Evolutionary conservation across 805 yeast species (phyloP).

Genomic region (Metschnikowia lochheadii): DNA sequence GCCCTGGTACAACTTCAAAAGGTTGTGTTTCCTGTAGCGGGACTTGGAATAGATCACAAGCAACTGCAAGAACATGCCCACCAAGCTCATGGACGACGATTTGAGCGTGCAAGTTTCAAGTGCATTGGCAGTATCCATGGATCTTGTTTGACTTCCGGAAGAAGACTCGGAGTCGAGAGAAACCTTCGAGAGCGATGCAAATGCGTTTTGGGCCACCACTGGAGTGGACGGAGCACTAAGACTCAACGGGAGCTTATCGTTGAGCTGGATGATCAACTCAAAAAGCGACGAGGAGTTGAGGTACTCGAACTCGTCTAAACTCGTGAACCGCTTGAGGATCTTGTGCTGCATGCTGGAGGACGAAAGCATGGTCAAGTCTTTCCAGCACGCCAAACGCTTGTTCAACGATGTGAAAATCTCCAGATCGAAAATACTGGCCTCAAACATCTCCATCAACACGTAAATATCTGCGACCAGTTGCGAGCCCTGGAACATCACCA

Average conservation of each 20-base stretch:
- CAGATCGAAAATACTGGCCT: constrained; percentile 27
- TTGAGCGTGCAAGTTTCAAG: constrained; percentile 8
- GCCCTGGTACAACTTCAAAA: constrained; percentile 28
- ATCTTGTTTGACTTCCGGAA: background rate
- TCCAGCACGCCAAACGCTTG: constrained; percentile 28
- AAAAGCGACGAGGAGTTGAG: constrained; percentile 29
- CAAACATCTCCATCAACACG: constrained; percentile 31
- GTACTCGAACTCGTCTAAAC: constrained; percentile 31
- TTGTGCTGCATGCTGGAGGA: constrained; percentile 20
- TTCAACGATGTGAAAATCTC: constrained; percentile 27
- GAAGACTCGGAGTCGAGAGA: constrained; percentile 9
- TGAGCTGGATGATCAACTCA: constrained; percentile 34
- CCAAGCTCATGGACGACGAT: constrained; percentile 30
- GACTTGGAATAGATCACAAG: constrained; percentile 33
- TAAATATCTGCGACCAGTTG: constrained; percentile 25
- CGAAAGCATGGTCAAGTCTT: constrained; percentile 17
- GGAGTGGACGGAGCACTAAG: constrained; percentile 44
- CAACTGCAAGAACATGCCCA: constrained; percentile 32
- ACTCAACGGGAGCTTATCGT: constrained; percentile 41
- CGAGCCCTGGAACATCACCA: constrained; percentile 26
- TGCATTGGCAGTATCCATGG: constrained; percentile 3
- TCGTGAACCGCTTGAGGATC: constrained; percentile 21
- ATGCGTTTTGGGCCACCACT: constrained; percentile 16
- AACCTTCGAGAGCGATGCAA: constrained; percentile 8
- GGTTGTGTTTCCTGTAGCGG: constrained; percentile 29